Evolutionary conservation across 495 filamentous ascomycete genomes (phyloP).

Genomic region (Xylaria nigripes): DNA sequence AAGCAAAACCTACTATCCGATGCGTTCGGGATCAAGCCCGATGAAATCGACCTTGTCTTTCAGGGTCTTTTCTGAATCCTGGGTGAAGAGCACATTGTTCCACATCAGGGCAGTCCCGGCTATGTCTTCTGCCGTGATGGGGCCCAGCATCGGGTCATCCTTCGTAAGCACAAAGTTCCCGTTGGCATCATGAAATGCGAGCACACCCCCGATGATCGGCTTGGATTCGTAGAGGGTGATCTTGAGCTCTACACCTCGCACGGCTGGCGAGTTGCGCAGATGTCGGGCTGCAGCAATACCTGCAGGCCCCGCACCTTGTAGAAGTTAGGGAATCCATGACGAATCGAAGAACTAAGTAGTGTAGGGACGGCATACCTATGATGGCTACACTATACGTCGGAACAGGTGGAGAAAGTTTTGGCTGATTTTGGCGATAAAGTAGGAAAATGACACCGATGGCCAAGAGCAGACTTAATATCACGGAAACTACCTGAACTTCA

Average conservation of each 20-base stretch:
- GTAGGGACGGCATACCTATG: slow-evolving; percentile 11
- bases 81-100: slow-evolving; percentile 20
- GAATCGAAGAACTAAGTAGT: background rate
- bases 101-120: slow-evolving; percentile 18
- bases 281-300: slow-evolving; percentile 23
- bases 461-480: background rate
- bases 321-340: background rate
- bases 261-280: slow-evolving; percentile 2
- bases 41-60: slow-evolving; percentile 16
- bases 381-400: slow-evolving; percentile 18
- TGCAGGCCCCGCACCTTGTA: slow-evolving; percentile 20
- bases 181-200: slow-evolving; percentile 15
- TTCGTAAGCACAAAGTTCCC: slow-evolving; percentile 14
- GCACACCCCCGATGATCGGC: slow-evolving; percentile 19
- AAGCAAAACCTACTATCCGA: slow-evolving; percentile 18
- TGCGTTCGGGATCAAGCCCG: slow-evolving; percentile 13
- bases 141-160: slow-evolving; percentile 13
- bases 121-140: slow-evolving; percentile 23
- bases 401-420: background rate
- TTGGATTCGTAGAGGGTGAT: slow-evolving; percentile 21
- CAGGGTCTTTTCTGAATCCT: slow-evolving; percentile 11
- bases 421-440: background rate
- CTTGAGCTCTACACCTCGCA: slow-evolving; percentile 10
- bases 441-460: background rate
- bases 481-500: too few relatives aligned